These are phyloP conservation scores for Leavenworthia alabamica DNA, from an alignment of 345 rosid species.

Conservation along the genomic window DNA sequence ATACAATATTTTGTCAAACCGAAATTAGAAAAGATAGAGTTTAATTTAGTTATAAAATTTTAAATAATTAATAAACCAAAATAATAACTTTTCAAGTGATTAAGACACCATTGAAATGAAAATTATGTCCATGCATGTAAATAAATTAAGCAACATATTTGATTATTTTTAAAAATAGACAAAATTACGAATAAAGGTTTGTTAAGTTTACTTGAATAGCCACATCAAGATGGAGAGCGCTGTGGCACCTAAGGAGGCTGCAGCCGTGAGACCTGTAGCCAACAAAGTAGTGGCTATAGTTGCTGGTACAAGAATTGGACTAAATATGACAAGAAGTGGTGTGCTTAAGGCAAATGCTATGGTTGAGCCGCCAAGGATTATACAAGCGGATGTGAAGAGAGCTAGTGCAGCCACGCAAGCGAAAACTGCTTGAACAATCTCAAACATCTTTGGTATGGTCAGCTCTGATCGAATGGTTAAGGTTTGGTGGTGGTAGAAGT, in stretches of 20 bases:
- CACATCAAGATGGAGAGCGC: constrained; percentile 51
- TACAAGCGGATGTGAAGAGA: constrained; percentile 49
- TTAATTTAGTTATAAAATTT: not conserved
- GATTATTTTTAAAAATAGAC: not conserved
- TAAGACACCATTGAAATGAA: not conserved
- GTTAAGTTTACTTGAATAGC: constrained; percentile 43
- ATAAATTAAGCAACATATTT: not conserved
- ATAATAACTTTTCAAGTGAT: not conserved
- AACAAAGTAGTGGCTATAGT: constrained; percentile 42
- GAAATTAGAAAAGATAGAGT: not conserved
- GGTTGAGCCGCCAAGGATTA: constrained; percentile 52
- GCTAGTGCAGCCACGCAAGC: constrained; percentile 54
- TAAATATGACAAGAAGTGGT: constrained; percentile 64
- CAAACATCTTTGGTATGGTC: constrained; percentile 14
- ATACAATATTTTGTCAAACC: not conserved
- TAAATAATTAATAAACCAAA: not conserved
- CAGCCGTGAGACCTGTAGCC: constrained; percentile 51
- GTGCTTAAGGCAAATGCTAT: constrained; percentile 54
- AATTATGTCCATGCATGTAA: not conserved
- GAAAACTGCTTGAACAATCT: not conserved
- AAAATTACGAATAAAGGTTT: not conserved
- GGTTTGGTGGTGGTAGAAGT: constrained; percentile 2
- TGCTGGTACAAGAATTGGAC: constrained; percentile 78
- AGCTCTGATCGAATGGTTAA: not conserved
- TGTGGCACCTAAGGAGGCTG: constrained; percentile 52